Evolutionary conservation across 1,284 basidiomycete genomes (phyloP).

Genomic region (Ceratobasidium sp.): DNA sequence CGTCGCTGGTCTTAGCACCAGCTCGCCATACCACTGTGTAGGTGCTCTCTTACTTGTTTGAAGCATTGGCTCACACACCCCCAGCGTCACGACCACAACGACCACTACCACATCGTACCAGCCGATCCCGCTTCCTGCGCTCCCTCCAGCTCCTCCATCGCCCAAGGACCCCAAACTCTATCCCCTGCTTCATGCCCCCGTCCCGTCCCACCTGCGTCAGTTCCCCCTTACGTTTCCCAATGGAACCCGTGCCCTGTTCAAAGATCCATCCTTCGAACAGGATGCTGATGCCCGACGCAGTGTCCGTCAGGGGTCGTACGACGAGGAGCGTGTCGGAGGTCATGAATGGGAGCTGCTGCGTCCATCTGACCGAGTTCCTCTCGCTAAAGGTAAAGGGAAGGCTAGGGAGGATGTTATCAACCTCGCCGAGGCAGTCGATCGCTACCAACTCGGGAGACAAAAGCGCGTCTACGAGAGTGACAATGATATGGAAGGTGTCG

Average conservation of each 20-base stretch:
- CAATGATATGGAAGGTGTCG: conserved; percentile 70
- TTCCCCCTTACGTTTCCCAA: conserved; percentile 82
- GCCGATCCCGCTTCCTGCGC: conserved; percentile 76
- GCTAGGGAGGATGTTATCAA: conserved; percentile 67
- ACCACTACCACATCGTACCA: conserved; percentile 86
- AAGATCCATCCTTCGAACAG: conserved; percentile 53
- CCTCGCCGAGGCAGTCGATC: conserved; percentile 79
- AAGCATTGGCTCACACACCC: conserved; percentile 1
- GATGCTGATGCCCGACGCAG: conserved; percentile 59
- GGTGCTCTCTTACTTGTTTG: conserved; percentile 9
- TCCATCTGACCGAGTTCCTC: conserved; percentile 60
- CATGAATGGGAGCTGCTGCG: conserved; percentile 77
- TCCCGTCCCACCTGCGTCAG: conserved; percentile 73
- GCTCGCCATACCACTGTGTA: conserved; percentile 47
- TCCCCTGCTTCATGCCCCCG: conserved; percentile 73
- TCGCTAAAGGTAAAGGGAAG: conserved; percentile 48
- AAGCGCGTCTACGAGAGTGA: conserved; percentile 40
- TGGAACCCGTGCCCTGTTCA: conserved; percentile 77
- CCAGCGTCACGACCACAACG: conserved; percentile 83
- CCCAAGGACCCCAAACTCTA: conserved; percentile 82
- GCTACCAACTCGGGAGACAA: conserved; percentile 57
- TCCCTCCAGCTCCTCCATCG: conserved; percentile 68
- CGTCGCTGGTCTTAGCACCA: conserved; percentile 44
- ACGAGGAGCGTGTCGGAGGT: conserved; percentile 72
- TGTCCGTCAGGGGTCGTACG: conserved; percentile 64